Base-by-base conservation (phyloP, 305 asterid genomes). In the Rubia occidens region DNA sequence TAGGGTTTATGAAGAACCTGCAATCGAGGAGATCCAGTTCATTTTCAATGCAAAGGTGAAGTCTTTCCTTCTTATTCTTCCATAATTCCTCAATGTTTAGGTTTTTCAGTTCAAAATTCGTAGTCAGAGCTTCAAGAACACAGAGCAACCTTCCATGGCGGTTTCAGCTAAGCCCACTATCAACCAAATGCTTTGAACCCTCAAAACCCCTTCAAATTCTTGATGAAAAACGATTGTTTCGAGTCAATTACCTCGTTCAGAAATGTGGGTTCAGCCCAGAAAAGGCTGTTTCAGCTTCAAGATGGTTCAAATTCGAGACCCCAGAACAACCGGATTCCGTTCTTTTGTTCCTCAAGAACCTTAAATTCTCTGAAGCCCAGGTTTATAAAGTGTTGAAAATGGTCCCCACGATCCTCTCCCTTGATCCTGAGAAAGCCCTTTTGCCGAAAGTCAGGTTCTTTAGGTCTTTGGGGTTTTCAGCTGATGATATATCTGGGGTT, bases 181-280 rank as follows among this genome's bases (percentile, higher is more conserved):
- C 75, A 1, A 37, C 35, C 18, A 47, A 63, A 7, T n/a, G 32
- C 18, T 0, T 64, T 24, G 17, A 14, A 44, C 17, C 26, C 13
- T 2, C 20, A 26, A 20, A 64, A 42, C n/a, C 59, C 63, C 7
- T 39, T 26, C 3, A 1, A 0, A 0, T 4, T 4, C 20, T 5
- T 11, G 15, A 3, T 39, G 20, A 14, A 21, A 42, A 24, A 37
- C 29, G n/a, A 6, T 42, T 42, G 44, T 72, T 64, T n/a, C 55
- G 49, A 8, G 60, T 58, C 6, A 39, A 59, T 40, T 72, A 72
- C 66, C 47, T 72, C 37, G 58, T 72, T 9, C 55, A 67, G 11
- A 63, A 26, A 70, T 64, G 70, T 65, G 81, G 75, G 72, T 60
- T 77, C 71, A n/a, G 72, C 42, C 73, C 56, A 70, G 78, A 70